Evolutionary conservation across 108 stramenopile species (phyloP), one percentile per base, ranked within the genome.

Genomic region (Schizochytrium sp.): DNA sequence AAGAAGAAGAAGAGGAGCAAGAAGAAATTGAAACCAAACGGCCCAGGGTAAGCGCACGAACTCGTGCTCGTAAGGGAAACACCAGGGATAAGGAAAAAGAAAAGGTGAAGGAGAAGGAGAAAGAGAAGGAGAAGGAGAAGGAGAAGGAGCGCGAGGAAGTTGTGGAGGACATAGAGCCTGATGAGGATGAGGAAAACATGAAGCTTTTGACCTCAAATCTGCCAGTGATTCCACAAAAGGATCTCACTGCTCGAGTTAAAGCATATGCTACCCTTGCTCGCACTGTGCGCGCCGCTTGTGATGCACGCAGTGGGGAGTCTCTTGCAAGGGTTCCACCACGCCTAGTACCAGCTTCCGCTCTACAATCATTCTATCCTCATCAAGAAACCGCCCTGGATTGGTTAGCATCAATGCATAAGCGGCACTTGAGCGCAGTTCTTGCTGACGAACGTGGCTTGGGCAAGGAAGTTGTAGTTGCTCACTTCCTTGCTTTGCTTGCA

Each of bases 381-480:
- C 76, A 83, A 55, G 12, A 55, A 55, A 53, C 55, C 15, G 76
- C 76, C 10, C 76, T 83, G 8, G 17, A 55, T 53, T 83, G 76
- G 76, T 53, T 83, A 5, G 76, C 53, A 0, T 49, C 47, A 8
- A 83, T 83, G 76, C 53, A 83, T 40, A 83, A 3, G 28, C 76
- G 40, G 15, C 47, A 53, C 0, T 53, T 83, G 5, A 40, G 76
- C 15, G 76, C 76, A n/a, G 76, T 83, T 13, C 76, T 83, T 28
- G 76, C 76, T 2, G 76, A 83, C 47, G 76, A 83, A 1, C 5
- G 76, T 5, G 76, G 76, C 40, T 53, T 83, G 8, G 76, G 76
- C 17, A 83, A 83, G 40, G 76, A 83, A 3, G 53, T 53, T 83
- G 53, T 55, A n/a, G 53, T 83, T 1, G 76, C 55, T 13, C 50